Conservation (phyloP, 1,284 basidiomycete species). For the Pyrrhoderma lamaoense region DNA sequence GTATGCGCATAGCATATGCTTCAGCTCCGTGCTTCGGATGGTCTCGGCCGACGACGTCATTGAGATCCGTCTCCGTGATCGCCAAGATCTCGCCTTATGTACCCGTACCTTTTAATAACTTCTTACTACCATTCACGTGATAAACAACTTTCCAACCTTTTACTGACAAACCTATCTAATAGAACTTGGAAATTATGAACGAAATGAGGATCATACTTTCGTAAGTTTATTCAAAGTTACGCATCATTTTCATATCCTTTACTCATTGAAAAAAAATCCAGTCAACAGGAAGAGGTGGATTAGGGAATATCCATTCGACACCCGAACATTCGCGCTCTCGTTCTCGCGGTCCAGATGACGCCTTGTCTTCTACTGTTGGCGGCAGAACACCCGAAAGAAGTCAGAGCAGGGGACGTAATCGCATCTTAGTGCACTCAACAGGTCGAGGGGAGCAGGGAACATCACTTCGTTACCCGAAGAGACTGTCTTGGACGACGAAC, state of each 20-base stretch:
- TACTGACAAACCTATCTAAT: no score
- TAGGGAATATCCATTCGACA: slow-evolving; percentile 46
- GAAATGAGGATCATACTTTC: no score
- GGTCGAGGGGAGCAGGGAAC: slow-evolving; percentile 26
- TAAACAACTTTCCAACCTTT: no score
- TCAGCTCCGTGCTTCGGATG: no score
- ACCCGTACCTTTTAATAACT: slow-evolving; percentile 16
- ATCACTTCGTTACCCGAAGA: slow-evolving; percentile 31
- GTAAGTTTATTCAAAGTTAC: no score
- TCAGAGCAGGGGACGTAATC: not conserved
- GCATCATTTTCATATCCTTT: no score
- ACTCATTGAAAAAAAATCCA: no score
- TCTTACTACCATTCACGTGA: slow-evolving; percentile 23
- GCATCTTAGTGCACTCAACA: slow-evolving; percentile 14
- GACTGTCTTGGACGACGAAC: slow-evolving; percentile 24
- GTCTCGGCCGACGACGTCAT: no score
- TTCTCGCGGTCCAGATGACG: slow-evolving; percentile 11
- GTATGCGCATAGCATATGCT: no score
- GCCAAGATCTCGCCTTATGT: not conserved
- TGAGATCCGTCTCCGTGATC: no score
- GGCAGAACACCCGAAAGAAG: not conserved
- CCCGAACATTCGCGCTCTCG: slow-evolving; percentile 20
- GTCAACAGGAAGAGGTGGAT: slow-evolving; percentile 60
- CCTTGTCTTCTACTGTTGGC: not conserved
- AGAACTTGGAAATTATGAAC: no score